A percentile compares a stretch with the other conserved stretches of the same genome.
phyloP scores from a whole-genome alignment of 2,329 filamentous ascomycete species.

The Talaromyces amestolkiae region DNA sequence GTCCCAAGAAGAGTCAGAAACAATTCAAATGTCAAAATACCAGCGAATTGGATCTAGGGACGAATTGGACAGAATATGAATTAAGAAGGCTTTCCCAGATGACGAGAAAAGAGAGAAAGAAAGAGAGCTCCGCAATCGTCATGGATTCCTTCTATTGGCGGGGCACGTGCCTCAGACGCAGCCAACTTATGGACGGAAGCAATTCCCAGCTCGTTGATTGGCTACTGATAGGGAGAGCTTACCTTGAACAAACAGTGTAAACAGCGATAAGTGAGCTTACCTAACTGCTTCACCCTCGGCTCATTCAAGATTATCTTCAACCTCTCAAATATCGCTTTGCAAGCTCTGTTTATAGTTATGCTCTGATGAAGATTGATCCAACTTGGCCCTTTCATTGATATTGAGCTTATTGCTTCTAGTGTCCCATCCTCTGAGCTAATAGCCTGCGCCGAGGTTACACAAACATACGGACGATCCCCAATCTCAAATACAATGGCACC shows the following conservation, averaged over 20 bases:
- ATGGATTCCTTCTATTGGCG: background rate
- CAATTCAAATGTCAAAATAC: background rate
- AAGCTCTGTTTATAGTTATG: background rate
- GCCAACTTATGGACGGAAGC: slow-evolving; percentile 1
- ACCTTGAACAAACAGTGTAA: slow-evolving; percentile 12
- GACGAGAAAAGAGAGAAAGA: background rate
- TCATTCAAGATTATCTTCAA: background rate
- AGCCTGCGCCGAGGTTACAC: background rate
- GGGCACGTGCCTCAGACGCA: slow-evolving; percentile 13
- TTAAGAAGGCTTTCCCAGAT: background rate
- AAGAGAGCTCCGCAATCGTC: slow-evolving; percentile 13
- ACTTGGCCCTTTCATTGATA: no score
- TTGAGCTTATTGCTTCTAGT: background rate
- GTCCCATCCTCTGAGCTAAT: background rate
- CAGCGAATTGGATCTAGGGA: background rate
- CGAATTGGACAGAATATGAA: background rate
- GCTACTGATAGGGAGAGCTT: background rate
- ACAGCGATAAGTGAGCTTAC: background rate
- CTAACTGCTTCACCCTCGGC: background rate
- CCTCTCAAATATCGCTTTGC: background rate
- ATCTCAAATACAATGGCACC: background rate
- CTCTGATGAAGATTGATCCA: no score
- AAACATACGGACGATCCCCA: background rate
- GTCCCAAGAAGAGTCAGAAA: background rate
- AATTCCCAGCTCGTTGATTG: slow-evolving; percentile 3